These are phyloP conservation scores for Stentor roeselii DNA, from an alignment of 73 alveolate genomes.

Conservation along the genomic window DNA sequence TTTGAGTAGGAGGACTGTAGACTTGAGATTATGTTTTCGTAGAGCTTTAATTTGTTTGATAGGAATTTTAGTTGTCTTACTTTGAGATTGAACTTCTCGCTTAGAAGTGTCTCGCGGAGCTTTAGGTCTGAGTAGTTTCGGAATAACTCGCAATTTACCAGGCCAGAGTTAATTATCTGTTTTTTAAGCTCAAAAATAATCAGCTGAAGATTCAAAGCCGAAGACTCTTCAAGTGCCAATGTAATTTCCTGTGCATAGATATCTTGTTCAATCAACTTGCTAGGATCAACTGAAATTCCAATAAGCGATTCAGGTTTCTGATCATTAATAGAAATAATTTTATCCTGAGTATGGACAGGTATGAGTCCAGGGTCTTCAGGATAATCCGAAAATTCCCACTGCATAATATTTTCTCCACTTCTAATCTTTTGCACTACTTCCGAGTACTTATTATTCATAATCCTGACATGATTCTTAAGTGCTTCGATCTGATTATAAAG, in stretches of 20 bases:
- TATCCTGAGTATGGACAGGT: background rate
- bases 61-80: background rate
- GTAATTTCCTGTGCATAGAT: background rate
- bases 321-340: background rate
- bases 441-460: background rate
- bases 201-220: background rate
- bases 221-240: background rate
- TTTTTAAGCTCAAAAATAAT: conserved; percentile 14
- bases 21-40: background rate
- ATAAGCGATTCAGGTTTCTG: background rate
- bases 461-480: background rate
- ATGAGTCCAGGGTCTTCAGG: background rate
- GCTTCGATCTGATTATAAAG: background rate
- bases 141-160: conserved; percentile 7
- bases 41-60: background rate
- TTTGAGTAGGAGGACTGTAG: background rate
- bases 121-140: background rate
- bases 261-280: background rate
- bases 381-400: conserved; percentile 15
- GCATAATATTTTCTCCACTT: background rate
- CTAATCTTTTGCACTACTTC: background rate
- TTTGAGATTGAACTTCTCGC: background rate
- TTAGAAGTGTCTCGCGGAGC: background rate
- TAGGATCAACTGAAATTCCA: conserved; percentile 5
- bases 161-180: background rate